Evolutionary conservation across 257 asterid species (phyloP), one percentile per base, ranked within the genome.

Genomic region (Primulina tabacum): DNA sequence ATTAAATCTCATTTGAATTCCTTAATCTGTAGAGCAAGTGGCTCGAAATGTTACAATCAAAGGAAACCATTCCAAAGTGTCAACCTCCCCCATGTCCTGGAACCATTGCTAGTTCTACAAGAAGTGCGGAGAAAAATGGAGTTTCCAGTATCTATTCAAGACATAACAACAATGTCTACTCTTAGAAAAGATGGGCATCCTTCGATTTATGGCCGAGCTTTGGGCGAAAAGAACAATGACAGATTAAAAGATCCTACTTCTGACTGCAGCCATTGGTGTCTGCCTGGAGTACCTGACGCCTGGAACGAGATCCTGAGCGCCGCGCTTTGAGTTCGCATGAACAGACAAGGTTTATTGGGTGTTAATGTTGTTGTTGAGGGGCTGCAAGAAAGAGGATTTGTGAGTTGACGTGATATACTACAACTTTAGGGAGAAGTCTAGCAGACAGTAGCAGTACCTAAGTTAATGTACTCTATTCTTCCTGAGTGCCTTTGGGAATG

Each of bases 251-350:
- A 73, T 37, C 74, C 70, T 40, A 70, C 64, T 56, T 82, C 90
- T 24, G 98, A 92, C 12, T 92, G 98, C 35, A 92, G 96, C 69
- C 98, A 92, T 62, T 92, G 98, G 95, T 92, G 98, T 72, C 82
- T 92, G 32, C 98, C 96, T 50, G 98, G 96, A 8, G 95, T 92
- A 52, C 96, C 95, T n/a, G 98, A 92, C 77, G 75, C 84, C 9
- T 92, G 98, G 96, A 92, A 92, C 26, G 96, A 92, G 63, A 77
- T 88, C 75, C 70, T 89, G 71, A 86, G 81, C 79, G 88, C 79
- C 21, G 73, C 82, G 80, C 89, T 92, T 53, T 86, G 64, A 78
- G 37, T 40, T 63, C 18, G 43, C 52, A 55, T 28, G 2, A 21
- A 32, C 34, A 32, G 0, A 0, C 60, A 43, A 72, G 62, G 68